A percentile compares a stretch with the other conserved stretches of the same genome.
Evolutionary conservation across 768 basidiomycete species (phyloP).

Genomic region (Floccularia luteovirens): DNA sequence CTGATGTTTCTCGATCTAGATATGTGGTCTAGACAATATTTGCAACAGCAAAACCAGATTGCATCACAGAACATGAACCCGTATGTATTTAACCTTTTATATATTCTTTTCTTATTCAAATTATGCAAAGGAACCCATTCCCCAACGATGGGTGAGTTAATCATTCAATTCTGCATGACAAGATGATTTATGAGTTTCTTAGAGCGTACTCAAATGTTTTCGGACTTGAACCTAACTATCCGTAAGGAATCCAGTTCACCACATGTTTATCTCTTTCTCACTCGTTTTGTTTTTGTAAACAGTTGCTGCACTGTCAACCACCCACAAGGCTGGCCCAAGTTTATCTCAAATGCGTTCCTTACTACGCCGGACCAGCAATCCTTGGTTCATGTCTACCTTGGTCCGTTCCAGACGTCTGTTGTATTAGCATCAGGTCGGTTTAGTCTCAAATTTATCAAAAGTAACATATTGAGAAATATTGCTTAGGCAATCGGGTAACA

Average conservation of each 20-base stretch:
- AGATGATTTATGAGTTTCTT: not conserved
- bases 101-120: constrained; percentile 1
- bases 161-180: constrained; percentile 1
- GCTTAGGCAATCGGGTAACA: constrained; percentile 31
- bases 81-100: constrained; percentile 15
- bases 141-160: constrained; percentile 39
- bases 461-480: constrained; percentile 11
- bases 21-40: constrained; percentile 54
- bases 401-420: constrained; percentile 34
- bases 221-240: constrained; percentile 42
- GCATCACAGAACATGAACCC: constrained; percentile 47
- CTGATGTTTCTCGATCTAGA: constrained; percentile 19
- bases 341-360: constrained; percentile 43
- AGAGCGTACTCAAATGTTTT: constrained; percentile 44
- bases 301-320: constrained; percentile 48
- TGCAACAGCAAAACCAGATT: constrained; percentile 54
- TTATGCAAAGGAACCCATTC: constrained; percentile 36
- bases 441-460: constrained; percentile 7
- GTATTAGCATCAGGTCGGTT: constrained; percentile 29
- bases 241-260: constrained; percentile 17
- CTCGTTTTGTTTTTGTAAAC: not conserved
- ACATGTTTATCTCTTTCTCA: not conserved
- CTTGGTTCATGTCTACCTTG: constrained; percentile 40
- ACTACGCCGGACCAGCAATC: constrained; percentile 36
- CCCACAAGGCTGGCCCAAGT: constrained; percentile 50